These are phyloP conservation scores for Boletus speciosus DNA, from an alignment of 768 basidiomycete genomes.

Conservation along the genomic window DNA sequence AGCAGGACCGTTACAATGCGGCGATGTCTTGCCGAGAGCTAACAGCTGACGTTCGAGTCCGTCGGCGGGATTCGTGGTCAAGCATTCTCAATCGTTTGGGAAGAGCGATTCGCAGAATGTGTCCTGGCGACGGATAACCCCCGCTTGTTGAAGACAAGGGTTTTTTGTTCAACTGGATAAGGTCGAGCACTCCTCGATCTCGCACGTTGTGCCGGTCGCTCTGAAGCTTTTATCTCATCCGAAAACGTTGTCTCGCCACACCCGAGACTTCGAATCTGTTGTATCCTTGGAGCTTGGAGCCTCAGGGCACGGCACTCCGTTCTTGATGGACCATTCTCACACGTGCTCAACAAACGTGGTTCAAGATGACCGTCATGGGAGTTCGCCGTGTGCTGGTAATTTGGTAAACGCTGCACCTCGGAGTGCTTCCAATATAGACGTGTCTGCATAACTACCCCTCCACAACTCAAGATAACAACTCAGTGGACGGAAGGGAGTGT, in stretches of 20 bases:
- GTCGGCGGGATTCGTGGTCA: neutral
- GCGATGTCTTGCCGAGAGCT: neutral
- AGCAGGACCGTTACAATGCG: neutral
- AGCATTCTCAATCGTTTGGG: neutral
- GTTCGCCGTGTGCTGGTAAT: neutral
- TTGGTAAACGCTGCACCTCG: neutral
- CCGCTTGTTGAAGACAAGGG: neutral
- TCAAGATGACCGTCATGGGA: neutral
- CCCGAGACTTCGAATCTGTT: neutral
- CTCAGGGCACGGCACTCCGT: neutral
- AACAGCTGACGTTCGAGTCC: neutral
- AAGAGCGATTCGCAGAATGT: neutral
- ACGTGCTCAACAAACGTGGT: neutral
- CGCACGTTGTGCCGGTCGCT: neutral
- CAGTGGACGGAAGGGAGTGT: neutral
- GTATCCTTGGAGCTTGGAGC: neutral
- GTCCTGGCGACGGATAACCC: neutral
- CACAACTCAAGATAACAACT: neutral
- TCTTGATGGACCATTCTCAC: neutral
- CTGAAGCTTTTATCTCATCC: neutral
- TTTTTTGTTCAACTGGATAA: neutral
- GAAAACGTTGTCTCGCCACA: neutral
- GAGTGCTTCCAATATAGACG: neutral
- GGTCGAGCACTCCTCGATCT: neutral
- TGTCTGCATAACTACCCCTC: neutral